Percentiles rank a stretch among this genome's conserved stretches.
phyloP scores from a whole-genome alignment of 2,329 filamentous ascomycete genomes.

The Pseudogymnoascus sp. region DNA sequence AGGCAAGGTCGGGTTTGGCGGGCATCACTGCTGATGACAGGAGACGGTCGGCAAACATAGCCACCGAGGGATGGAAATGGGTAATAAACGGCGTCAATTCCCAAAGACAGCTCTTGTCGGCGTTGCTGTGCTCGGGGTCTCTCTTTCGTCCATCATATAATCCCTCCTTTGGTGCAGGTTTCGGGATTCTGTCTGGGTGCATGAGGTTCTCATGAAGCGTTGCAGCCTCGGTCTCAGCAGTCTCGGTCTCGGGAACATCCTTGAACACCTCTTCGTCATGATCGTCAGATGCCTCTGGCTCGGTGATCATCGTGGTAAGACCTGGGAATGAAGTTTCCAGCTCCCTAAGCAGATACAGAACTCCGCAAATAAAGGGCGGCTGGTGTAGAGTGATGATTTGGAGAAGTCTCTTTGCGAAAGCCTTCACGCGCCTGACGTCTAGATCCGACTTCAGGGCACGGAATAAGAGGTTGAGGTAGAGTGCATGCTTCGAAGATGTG shows the following conservation, averaged over 20 bases:
- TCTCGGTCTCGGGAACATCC: constrained; percentile 52
- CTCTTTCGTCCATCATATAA: constrained; percentile 83
- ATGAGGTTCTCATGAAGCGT: constrained; percentile 18
- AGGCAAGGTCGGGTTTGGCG: constrained; percentile 81
- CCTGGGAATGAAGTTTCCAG: constrained; percentile 72
- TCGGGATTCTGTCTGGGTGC: constrained; percentile 11
- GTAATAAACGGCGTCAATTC: constrained; percentile 68
- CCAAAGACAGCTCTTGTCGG: constrained; percentile 90
- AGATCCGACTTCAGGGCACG: constrained; percentile 81
- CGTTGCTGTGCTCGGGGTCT: constrained; percentile 84
- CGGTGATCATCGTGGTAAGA: constrained; percentile 67
- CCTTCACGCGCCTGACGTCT: constrained; percentile 87
- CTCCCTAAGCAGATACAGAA: constrained; percentile 83
- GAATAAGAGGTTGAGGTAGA: constrained; percentile 90
- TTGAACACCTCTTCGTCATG: constrained; percentile 49
- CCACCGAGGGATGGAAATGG: constrained; percentile 91
- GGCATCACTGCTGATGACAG: constrained; percentile 62
- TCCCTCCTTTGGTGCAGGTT: constrained; percentile 21
- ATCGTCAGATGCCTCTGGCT: constrained; percentile 69
- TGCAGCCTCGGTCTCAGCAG: constrained; percentile 26
- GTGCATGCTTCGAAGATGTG: constrained; percentile 85
- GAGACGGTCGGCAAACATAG: constrained; percentile 68
- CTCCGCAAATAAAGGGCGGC: constrained; percentile 82
- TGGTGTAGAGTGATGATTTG: constrained; percentile 85
- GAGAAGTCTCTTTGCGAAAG: constrained; percentile 87